A percentile compares a stretch with the other conserved stretches of the same genome.
These are phyloP conservation scores for Penicillium samsonianum DNA, from an alignment of 495 filamentous ascomycete species.

Conservation along the genomic window DNA sequence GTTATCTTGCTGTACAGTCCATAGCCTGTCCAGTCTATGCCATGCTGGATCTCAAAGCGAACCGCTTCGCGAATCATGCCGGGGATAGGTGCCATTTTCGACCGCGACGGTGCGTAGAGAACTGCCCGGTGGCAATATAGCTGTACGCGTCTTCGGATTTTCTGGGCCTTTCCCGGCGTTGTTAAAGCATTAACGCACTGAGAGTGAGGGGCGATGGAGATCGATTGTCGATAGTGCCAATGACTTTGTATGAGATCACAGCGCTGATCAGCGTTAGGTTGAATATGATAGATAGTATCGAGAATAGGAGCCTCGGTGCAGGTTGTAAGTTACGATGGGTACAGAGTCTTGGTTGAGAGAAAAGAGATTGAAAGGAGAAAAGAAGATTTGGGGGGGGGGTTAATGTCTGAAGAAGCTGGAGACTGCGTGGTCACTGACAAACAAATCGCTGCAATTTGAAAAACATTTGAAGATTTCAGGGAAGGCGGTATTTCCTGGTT, in stretches of 20 bases:
- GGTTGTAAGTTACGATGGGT: background rate
- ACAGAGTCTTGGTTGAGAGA: background rate
- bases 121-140: background rate
- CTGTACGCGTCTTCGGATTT: background rate
- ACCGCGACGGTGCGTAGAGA: background rate
- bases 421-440: slow-evolving; percentile 2
- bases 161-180: background rate
- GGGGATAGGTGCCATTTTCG: background rate
- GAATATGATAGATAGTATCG: background rate
- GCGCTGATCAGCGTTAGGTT: background rate
- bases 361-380: background rate
- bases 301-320: background rate
- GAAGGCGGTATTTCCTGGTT: background rate
- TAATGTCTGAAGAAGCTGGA: background rate
- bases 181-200: background rate
- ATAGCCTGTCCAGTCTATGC: background rate
- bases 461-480: background rate
- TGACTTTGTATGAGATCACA: background rate
- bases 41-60: background rate
- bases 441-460: background rate
- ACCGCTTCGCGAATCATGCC: background rate
- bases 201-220: no score
- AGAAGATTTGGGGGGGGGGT: background rate
- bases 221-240: background rate
- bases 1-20: no score